Base-by-base conservation (phyloP, 306 rosid species). In the Oemleria cerasiformis region DNA sequence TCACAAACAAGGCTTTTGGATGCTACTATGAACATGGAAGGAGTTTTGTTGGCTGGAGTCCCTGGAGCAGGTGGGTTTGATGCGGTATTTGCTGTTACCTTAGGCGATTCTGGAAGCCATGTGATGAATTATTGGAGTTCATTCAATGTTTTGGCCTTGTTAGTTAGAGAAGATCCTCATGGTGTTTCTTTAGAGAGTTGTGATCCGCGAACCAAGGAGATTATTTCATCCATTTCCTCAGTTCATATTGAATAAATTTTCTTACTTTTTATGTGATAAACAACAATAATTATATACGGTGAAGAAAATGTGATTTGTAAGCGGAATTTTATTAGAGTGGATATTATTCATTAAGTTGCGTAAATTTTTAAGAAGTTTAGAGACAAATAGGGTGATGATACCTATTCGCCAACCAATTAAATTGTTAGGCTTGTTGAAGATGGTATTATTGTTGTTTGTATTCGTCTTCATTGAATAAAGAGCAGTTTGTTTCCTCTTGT, bases 31-130 rank as follows among this genome's bases (percentile, higher is more conserved):
- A 85, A 84, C 75, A 83, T 89, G 92, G 99, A 91, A 86, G 99
- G 99, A 61, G 91, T 94, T 43, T 69, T 94, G 80, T 80, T 94
- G 76, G 96, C 97, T 62, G 99, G 99, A 78, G 97, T 94, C 82
- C 99, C 99, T 38, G 99, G 98, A 69, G 97, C 97, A 42, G 99
- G 99, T 79, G 99, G 99, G 74, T 94, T 82, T 59, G 99, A 94
- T 84, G 99, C 99, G 0, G 82, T 94, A 68, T 94, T 91, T 53
- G 90, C 95, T 14, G 96, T 94, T 72, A 86, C 90, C 57, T 77
- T 94, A 64, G 97, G 99, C 73, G 83, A 81, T 79, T 79, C 95
- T 34, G 70, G 83, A 81, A 76, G 73, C 72, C 81, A 79, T 48
- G 88, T 91, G 75, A 68, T 79, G 10, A 80, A 88, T 79, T 74